Base-by-base conservation (phyloP, 2,329 filamentous ascomycete genomes). In the Chalaropsis ovoidea region DNA sequence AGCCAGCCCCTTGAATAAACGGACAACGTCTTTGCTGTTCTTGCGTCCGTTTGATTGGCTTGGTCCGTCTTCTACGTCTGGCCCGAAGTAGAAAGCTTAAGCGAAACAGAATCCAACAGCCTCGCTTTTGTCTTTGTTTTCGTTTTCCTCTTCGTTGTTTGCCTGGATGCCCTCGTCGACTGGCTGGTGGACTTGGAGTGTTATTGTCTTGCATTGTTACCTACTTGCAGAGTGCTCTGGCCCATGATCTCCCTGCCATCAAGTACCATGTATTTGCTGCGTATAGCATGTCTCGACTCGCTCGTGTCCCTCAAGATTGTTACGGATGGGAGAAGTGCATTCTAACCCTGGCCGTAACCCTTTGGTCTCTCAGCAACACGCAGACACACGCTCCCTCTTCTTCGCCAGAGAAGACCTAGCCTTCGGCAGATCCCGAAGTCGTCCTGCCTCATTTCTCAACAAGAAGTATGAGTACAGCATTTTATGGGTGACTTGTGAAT, bases 91-190 rank as follows among this genome's bases (percentile, higher is more conserved):
- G 52, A 31, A 58, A 58, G 52, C 52, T 31, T 58, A 58, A 58
- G 52, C 52, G 52, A 58, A 58, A 58, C 31, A 58, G 17, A 58
- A 58, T n/a, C 52, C 52, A 39, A 35, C 52, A 58, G 52, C 52
- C 52, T 58, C 27, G 17, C 17, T 3, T 39, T 58, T 58, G 27
- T 58, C 27, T 31, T 22, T 39, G 52, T 35, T 58, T 31, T 13
- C 15, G 19, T 52, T 52, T 52, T 5, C 47, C 19, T 52, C 19
- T 52, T 19, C 24, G 6, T 58, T 58, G 35, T 39, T 39, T 39
- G 35, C 35, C 35, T 39, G 35, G 35, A 39, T 10, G 35, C 5
- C 8, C 35, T 39, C 35, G 35, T 39, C 35, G 35, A 39, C 8
- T 39, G 8, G 5, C 35, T 39, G 5, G 8, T 39, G 35, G 35